Evolutionary conservation across 1,284 basidiomycete species (phyloP), one percentile per base, ranked within the genome.

Genomic region (Trametes polyzona): DNA sequence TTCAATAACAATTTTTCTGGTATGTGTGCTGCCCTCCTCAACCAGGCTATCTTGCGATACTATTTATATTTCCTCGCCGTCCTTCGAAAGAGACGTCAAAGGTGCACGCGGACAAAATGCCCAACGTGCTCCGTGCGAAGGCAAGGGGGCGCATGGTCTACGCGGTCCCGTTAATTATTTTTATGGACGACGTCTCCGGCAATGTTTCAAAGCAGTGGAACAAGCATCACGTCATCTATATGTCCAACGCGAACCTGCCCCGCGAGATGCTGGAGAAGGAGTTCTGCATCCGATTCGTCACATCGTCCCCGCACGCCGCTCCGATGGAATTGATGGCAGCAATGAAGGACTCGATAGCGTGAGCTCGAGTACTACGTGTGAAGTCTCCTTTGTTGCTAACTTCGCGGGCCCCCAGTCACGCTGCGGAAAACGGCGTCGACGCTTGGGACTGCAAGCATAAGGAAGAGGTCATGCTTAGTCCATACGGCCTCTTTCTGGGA

Each of bases 381-480:
- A 26, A 16, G 4, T 26, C 1, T 41, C 1, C 8, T 11, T 4
- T 1, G 9, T 16, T 16, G n/a, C n/a, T n/a, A n/a, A n/a, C n/a
- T n/a, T n/a, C n/a, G n/a, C n/a, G n/a, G n/a, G n/a, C n/a, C n/a
- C n/a, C n/a, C 23, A 51, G 55, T 12, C 33, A n/a, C 5, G 33
- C 35, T 14, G n/a, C 33, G 1, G 23, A 29, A 2, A 33, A 23
- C 12, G 42, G 42, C 0, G 32, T 69, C 9, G 21, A 51, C 2
- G 60, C 66, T 1, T 73, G 63, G 61, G 70, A 74, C 24, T 60
- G 44, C 17, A 55, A 55, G 29, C 23, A 49, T 2, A 0, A 66
- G 2, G 30, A 67, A 30, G 58, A 72, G 12, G 60, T 73, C 30
- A 55, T 71, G 6, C 47, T 73, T 1, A 26, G 68, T 1, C 69